phyloP scores from a whole-genome alignment of 2,329 filamentous ascomycete genomes.

The Apiospora malaysiana region DNA sequence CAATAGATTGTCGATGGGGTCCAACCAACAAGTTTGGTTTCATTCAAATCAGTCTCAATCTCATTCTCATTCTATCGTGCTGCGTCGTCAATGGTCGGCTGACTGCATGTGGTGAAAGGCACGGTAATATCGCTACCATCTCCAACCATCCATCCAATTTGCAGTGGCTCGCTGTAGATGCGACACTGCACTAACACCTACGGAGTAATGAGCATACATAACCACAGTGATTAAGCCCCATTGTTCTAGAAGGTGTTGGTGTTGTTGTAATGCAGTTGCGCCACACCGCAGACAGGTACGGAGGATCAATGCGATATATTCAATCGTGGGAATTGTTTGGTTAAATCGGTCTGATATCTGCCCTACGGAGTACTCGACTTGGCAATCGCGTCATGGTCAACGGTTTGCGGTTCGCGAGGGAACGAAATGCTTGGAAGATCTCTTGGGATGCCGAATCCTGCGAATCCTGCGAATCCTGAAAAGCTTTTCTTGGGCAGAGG shows the following conservation, averaged over 20 bases:
- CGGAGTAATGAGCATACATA: background rate
- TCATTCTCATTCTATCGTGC: background rate
- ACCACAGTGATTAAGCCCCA: background rate
- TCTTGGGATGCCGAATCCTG: background rate
- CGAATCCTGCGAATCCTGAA: background rate
- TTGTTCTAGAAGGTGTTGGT: background rate
- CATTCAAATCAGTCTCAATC: background rate
- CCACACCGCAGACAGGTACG: too few species aligned
- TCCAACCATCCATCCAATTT: background rate
- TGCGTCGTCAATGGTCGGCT: background rate
- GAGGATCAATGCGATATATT: too few species aligned
- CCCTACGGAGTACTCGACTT: too few species aligned
- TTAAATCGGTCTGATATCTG: too few species aligned
- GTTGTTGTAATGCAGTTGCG: too few species aligned
- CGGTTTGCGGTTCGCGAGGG: background rate
- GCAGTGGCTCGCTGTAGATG: slow-evolving; percentile 1
- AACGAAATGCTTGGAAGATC: background rate
- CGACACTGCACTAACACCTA: background rate
- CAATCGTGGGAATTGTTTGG: too few species aligned
- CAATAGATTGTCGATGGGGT: slow-evolving; percentile 9
- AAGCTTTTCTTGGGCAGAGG: background rate
- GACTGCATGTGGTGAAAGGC: background rate
- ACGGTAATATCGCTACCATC: background rate
- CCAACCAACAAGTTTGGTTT: background rate
- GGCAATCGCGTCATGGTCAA: background rate